Percentiles rank a stretch among this genome's conserved stretches.
These are phyloP conservation scores for Gnomoniopsis smithogilvyi DNA, from an alignment of 2,329 filamentous ascomycete genomes.

Conservation along the genomic window DNA sequence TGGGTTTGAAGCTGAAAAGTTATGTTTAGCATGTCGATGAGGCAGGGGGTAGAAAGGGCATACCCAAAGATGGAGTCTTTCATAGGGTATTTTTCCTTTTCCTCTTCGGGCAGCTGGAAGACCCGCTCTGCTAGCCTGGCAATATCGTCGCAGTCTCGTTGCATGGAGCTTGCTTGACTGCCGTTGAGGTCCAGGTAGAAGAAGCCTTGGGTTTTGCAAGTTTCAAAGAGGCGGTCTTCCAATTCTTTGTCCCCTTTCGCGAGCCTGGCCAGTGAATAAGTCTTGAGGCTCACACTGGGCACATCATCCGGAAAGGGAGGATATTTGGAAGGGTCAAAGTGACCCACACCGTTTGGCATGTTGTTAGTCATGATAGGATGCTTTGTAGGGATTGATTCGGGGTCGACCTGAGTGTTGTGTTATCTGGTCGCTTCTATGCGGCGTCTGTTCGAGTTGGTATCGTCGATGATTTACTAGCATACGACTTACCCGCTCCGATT, in stretches of 20 bases:
- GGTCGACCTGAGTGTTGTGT: background rate
- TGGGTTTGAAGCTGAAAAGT: conserved; percentile 8
- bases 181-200: conserved; percentile 19
- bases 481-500: too few species aligned
- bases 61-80: conserved; percentile 18
- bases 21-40: background rate
- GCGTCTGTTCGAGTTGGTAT: too few species aligned
- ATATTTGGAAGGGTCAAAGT: conserved; percentile 3
- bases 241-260: conserved; percentile 14
- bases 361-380: conserved; percentile 2
- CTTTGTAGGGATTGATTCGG: background rate
- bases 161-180: conserved; percentile 10
- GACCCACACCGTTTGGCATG: background rate
- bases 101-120: conserved; percentile 13
- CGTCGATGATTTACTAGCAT: too few species aligned
- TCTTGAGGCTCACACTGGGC: conserved; percentile 17
- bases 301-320: conserved; percentile 12
- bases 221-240: conserved; percentile 14
- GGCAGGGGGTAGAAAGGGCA: background rate
- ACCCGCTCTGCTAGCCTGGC: conserved; percentile 15
- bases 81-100: conserved; percentile 16
- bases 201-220: conserved; percentile 18
- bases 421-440: background rate
- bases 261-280: conserved; percentile 16
- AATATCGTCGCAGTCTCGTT: conserved; percentile 15